Evolutionary conservation across 108 stramenopile genomes (phyloP), one percentile per base, ranked within the genome.

Genomic region (Aurantiochytrium sp.): DNA sequence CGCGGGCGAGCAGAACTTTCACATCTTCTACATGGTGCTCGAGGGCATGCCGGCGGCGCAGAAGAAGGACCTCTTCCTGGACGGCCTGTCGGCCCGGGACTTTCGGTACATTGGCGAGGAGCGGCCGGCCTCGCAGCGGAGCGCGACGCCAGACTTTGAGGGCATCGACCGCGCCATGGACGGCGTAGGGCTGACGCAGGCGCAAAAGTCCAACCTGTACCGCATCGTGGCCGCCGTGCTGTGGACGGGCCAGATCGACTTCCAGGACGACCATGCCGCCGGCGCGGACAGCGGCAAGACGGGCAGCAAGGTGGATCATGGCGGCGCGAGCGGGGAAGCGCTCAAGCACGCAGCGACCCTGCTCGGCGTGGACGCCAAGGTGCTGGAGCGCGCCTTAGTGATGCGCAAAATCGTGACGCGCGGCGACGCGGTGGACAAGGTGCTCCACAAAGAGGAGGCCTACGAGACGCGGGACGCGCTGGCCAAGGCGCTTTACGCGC

Each of bases 11-110:
- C 90, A 98, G 37, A 98, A 98, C 88, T 99, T 97, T 92, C 98
- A 99, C 91, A 95, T 98, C 37, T 99, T 99, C 89, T 99, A 99
- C 89, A 97, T 98, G 92, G 88, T 97, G 12, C 90, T 97, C 54
- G 91, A 55, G n/a, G 86, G 86, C 86, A 55, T 86, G 59, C 50
- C 53, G 0, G 52, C 52, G 19, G 48, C 87, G 37, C 65, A 87
- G 12, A 50, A 68, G 54, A 32, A 15, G 39, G 73, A 37, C 6
- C 48, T 85, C 15, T 19, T 55, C 41, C 88, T 91, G 36, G 69
- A 50, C 4, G 54, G 69, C 10, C 69, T 73, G 32, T 31, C 39
- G 24, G 55, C 86, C 59, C 8, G 59, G 15, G 10, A 10, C 27
- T 92, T 86, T 86, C 52, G 69, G 0, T 91, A 92, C 65, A 87